These are phyloP conservation scores for Sphaerulina vaccinii DNA, from an alignment of 2,329 filamentous ascomycete genomes.

Conservation along the genomic window DNA sequence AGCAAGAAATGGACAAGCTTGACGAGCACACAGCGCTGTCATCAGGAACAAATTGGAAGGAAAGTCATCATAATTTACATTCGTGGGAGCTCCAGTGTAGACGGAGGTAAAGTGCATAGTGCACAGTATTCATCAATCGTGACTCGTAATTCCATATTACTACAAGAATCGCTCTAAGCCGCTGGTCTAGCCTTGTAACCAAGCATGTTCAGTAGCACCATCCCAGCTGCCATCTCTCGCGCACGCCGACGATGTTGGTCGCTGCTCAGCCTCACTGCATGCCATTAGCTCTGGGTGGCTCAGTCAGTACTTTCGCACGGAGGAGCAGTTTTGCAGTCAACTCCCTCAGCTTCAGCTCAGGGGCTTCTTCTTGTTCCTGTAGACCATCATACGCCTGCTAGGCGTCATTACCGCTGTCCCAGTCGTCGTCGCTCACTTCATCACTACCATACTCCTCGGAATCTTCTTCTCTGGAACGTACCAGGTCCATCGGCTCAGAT, in stretches of 20 bases:
- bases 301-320: too few relatives aligned
- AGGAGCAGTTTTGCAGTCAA: too few relatives aligned
- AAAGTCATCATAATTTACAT: background rate
- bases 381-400: background rate
- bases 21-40: background rate
- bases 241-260: too few relatives aligned
- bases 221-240: too few relatives aligned
- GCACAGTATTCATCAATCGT: background rate
- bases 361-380: too few relatives aligned
- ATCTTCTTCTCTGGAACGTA: slow-evolving; percentile 9
- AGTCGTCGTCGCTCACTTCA: slow-evolving; percentile 13
- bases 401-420: slow-evolving; percentile 10
- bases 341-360: too few relatives aligned
- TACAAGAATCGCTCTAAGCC: background rate
- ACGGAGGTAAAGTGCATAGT: background rate
- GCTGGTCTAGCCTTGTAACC: background rate
- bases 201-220: too few relatives aligned
- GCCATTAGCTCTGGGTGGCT: too few relatives aligned
- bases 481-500: slow-evolving; percentile 5
- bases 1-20: background rate
- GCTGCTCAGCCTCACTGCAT: too few relatives aligned
- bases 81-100: slow-evolving; percentile 1
- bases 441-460: slow-evolving; percentile 16
- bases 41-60: background rate
- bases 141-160: background rate